Evolutionary conservation across 176 grass and related monocot species (phyloP).

Genomic region (Ampelocalamus luodianensis): DNA sequence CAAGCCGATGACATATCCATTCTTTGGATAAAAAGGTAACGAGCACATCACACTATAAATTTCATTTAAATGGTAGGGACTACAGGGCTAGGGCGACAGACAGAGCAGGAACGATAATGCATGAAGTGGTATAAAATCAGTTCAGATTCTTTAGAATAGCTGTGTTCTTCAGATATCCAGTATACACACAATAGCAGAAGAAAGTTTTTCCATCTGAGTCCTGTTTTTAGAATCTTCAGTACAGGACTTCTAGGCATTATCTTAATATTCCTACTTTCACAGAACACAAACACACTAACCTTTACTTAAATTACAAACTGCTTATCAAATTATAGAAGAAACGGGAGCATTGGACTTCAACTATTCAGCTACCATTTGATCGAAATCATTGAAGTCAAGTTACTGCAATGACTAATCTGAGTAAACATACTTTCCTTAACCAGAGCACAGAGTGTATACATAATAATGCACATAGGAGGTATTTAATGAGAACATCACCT

Average conservation of each 20-base stretch:
- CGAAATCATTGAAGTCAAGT: background rate
- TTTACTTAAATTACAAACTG: background rate
- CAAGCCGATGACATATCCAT: background rate
- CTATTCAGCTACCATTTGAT: background rate
- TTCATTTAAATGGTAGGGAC: background rate
- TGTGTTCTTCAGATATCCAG: background rate
- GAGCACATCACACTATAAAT: background rate
- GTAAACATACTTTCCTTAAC: background rate
- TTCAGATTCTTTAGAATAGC: background rate
- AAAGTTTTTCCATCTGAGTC: background rate
- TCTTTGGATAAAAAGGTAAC: conserved; percentile 7
- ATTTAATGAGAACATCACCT: background rate
- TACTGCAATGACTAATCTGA: background rate
- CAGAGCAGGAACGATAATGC: background rate
- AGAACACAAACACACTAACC: background rate
- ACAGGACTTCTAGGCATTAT: background rate
- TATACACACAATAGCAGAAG: background rate
- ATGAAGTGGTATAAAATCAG: background rate
- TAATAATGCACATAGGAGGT: background rate
- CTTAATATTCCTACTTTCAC: conserved; percentile 1
- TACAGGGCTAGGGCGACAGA: background rate
- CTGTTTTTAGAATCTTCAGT: background rate
- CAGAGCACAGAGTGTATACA: background rate
- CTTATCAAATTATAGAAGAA: background rate
- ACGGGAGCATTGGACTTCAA: background rate